Percentiles rank a stretch among this genome's conserved stretches.
phyloP scores from a whole-genome alignment of 306 rosid species.

The Gastrolobium villosum region DNA sequence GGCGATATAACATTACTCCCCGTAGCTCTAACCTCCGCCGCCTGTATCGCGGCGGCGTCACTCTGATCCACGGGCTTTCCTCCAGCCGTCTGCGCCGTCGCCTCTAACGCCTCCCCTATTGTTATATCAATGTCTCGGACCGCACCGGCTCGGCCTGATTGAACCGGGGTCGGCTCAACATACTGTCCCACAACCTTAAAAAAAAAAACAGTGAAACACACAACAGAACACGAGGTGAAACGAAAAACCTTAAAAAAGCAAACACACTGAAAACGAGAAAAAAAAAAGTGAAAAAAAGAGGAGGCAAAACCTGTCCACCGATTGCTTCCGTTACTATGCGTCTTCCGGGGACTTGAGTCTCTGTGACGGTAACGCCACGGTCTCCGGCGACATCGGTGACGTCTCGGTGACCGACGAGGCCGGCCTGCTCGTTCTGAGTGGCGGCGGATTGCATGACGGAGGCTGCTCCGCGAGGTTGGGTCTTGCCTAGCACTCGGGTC shows the following conservation, averaged over 20 bases:
- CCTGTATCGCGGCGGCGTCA: slow-evolving; percentile 77
- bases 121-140: slow-evolving; percentile 53
- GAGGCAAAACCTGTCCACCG: slow-evolving; percentile 69
- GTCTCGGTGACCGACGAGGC: slow-evolving; percentile 58
- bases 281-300: not conserved
- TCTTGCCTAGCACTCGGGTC: slow-evolving; percentile 61
- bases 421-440: slow-evolving; percentile 62
- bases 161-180: slow-evolving; percentile 53
- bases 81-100: slow-evolving; percentile 59
- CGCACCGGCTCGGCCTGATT: not conserved
- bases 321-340: slow-evolving; percentile 72
- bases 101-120: slow-evolving; percentile 88
- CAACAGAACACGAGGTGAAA: not conserved
- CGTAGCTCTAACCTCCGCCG: slow-evolving; percentile 76
- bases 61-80: slow-evolving; percentile 67
- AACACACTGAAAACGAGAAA: not conserved
- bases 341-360: slow-evolving; percentile 62
- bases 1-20: slow-evolving; percentile 60
- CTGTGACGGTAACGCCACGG: slow-evolving; percentile 67
- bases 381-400: slow-evolving; percentile 58
- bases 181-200: slow-evolving; percentile 70
- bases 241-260: not conserved
- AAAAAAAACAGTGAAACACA: not conserved
- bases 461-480: slow-evolving; percentile 69
- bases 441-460: slow-evolving; percentile 78